phyloP scores from a whole-genome alignment of 148 eudicot species.

The Agrostemma githago region DNA sequence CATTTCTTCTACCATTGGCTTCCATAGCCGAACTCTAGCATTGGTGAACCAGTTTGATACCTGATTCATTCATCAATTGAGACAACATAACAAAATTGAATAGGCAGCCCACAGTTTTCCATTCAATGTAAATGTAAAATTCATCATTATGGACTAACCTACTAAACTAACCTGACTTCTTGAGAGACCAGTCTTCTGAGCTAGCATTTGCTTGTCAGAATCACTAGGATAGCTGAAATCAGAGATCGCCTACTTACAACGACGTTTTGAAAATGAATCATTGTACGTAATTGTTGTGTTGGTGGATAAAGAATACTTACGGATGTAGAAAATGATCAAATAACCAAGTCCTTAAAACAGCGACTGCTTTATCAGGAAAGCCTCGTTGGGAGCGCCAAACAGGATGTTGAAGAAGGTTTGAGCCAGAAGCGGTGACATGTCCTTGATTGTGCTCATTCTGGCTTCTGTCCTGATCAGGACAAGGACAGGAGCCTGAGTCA shows the following conservation, averaged over 20 bases:
- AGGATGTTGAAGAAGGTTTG: slow-evolving; percentile 35
- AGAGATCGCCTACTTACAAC: background rate
- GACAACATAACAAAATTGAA: background rate
- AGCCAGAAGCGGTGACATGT: slow-evolving; percentile 1
- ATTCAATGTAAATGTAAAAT: no score
- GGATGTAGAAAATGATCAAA: slow-evolving; percentile 47
- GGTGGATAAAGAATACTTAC: slow-evolving; percentile 23
- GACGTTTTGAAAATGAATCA: background rate
- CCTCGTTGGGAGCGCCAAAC: slow-evolving; percentile 49
- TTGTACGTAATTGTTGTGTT: background rate
- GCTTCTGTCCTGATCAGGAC: slow-evolving; percentile 13
- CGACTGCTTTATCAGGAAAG: slow-evolving; percentile 45
- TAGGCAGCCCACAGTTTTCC: background rate
- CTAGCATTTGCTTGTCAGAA: slow-evolving; percentile 45
- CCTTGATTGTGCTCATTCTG: slow-evolving; percentile 23
- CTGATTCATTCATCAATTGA: slow-evolving; percentile 13
- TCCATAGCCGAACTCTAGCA: slow-evolving; percentile 46
- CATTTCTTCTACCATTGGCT: slow-evolving; percentile 54
- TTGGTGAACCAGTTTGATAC: slow-evolving; percentile 56
- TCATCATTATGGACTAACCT: background rate
- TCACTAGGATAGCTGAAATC: slow-evolving; percentile 45
- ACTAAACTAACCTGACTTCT: slow-evolving; percentile 39
- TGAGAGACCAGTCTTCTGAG: slow-evolving; percentile 43
- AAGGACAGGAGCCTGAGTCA: slow-evolving; percentile 18
- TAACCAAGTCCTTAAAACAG: slow-evolving; percentile 41